Evolutionary conservation across 2,329 filamentous ascomycete genomes (phyloP), one percentile per base, ranked within the genome.

Genomic region (Botrytis medusae): DNA sequence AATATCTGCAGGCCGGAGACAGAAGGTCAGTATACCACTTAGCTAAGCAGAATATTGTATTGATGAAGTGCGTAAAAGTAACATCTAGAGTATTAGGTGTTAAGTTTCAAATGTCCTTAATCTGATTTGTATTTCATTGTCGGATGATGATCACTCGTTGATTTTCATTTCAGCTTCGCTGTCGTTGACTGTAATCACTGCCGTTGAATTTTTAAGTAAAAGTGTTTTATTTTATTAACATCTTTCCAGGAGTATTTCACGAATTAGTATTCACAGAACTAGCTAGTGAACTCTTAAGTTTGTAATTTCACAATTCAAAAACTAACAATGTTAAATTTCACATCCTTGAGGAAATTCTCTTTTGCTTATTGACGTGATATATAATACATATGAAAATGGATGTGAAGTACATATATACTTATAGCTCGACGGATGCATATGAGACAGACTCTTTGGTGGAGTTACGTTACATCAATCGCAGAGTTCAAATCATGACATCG

Each of bases 221-320:
- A n/a, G 14, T 22, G 4, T n/a, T 25, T n/a, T 5, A n/a, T n/a
- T n/a, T 2, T 2, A n/a, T 5, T 2, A 6, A n/a, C 12, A 14
- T 51, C 0, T n/a, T 12, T 7, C 4, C 12, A 5, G 10, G 48
- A n/a, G 12, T n/a, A n/a, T 51, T 14, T 51, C 5, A n/a, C 10
- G 10, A 2, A 51, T 0, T 4, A n/a, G 12, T 1, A 54, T 54
- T 0, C 16, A 16, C 48, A 0, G 7, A n/a, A 16, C 0, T 14
- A n/a, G 12, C 12, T 16, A 7, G 48, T n/a, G n/a, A 16, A n/a
- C 2, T 54, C 25, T 6, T 6, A 1, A 14, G 10, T 54, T 25
- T 54, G 0, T n/a, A n/a, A n/a, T n/a, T n/a, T n/a, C n/a, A n/a
- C n/a, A n/a, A n/a, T n/a, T n/a, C n/a, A n/a, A n/a, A n/a, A n/a